Conservation (phyloP, 805 yeast genomes). For the Starmerella gropengiesseri region DNA sequence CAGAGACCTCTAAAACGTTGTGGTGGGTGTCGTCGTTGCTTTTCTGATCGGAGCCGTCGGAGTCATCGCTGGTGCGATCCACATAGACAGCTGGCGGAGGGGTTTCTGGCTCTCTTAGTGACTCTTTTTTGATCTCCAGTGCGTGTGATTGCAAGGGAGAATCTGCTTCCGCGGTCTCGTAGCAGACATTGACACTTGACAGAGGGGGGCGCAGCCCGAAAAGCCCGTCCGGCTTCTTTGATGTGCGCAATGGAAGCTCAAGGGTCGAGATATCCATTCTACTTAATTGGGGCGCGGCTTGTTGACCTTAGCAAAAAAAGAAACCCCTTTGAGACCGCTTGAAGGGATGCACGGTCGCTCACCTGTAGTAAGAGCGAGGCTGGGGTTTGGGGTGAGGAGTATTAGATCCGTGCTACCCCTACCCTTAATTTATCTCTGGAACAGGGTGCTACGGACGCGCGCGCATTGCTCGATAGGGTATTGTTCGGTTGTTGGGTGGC, state of each 20-base stretch:
- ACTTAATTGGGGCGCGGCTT: too few relatives aligned
- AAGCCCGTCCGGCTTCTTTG: slow-evolving; percentile 6
- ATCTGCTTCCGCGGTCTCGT: slow-evolving; percentile 18
- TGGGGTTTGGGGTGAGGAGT: slow-evolving; percentile 1
- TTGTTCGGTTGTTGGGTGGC: background rate
- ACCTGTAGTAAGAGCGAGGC: background rate
- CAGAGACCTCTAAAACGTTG: background rate
- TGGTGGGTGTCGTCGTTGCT: background rate
- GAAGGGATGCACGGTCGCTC: too few relatives aligned
- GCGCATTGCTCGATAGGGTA: background rate
- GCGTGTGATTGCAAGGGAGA: background rate
- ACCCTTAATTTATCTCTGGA: background rate
- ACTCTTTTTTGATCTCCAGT: background rate
- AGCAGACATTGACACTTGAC: slow-evolving; percentile 22
- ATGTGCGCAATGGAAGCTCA: slow-evolving; percentile 16
- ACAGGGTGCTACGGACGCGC: background rate
- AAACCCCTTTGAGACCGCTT: too few relatives aligned
- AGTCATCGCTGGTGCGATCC: slow-evolving; percentile 5
- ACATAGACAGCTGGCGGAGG: background rate
- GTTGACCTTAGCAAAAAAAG: too few relatives aligned
- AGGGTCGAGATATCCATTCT: slow-evolving; percentile 22
- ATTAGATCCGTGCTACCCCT: slow-evolving; percentile 1
- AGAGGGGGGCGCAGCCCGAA: slow-evolving; percentile 17
- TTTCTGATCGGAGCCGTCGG: background rate
- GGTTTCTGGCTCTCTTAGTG: background rate